phyloP scores from a whole-genome alignment of 2,329 filamentous ascomycete genomes.

The Talaromyces sp. region DNA sequence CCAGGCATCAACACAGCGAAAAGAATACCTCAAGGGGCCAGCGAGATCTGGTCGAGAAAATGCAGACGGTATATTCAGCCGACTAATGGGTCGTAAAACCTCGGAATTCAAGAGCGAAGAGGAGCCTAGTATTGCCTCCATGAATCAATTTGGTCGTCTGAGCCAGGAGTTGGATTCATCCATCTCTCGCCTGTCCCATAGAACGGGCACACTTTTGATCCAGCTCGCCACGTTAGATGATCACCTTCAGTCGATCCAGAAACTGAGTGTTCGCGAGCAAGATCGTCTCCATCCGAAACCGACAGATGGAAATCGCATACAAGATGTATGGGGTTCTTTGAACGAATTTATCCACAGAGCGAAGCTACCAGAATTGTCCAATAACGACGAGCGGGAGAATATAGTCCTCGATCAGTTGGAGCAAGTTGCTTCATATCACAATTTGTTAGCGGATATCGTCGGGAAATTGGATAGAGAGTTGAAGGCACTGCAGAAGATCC shows the following conservation, averaged over 20 bases:
- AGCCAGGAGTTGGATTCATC: constrained; percentile 7
- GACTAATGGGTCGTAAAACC: not conserved
- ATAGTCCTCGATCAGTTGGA: not conserved
- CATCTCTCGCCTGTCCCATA: constrained; percentile 2
- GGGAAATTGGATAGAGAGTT: constrained; percentile 13
- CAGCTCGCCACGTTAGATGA: constrained; percentile 14
- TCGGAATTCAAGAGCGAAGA: not conserved
- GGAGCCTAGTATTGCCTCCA: not conserved
- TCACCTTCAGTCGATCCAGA: constrained; percentile 13
- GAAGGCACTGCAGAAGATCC: constrained; percentile 14
- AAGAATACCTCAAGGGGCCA: not conserved
- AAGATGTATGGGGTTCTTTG: not conserved
- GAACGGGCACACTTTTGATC: not conserved
- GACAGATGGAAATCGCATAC: not conserved
- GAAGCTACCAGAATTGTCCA: not conserved
- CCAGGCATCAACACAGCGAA: not conserved
- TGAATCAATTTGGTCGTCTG: constrained; percentile 8
- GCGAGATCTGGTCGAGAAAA: not conserved
- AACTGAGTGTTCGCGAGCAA: constrained; percentile 9
- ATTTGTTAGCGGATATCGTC: not conserved
- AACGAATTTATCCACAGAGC: not conserved
- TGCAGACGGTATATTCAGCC: constrained; percentile 3
- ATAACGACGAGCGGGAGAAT: not conserved
- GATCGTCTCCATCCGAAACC: not conserved
- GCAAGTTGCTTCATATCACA: constrained; percentile 9